Evolutionary conservation across 371 early-diverging fungal genomes (phyloP).

Genomic region (Syncephalis fuscata): DNA sequence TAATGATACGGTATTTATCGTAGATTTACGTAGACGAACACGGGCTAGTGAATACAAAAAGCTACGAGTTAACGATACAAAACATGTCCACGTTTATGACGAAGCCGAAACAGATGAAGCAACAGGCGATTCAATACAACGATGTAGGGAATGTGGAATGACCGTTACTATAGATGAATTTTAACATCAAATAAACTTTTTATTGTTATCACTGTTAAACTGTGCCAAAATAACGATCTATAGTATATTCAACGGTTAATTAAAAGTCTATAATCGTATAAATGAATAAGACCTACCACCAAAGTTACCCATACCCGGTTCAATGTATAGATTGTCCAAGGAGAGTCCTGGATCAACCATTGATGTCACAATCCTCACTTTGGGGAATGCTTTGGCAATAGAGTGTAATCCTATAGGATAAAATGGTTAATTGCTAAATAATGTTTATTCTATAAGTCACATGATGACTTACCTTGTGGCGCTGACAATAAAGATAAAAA

Average conservation of each 20-base stretch:
- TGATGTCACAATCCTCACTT: conserved; percentile 60
- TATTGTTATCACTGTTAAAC: background rate
- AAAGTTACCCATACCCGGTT: conserved; percentile 83
- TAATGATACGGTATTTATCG: background rate
- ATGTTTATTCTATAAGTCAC: background rate
- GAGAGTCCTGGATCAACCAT: conserved; percentile 51
- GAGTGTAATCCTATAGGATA: conserved; percentile 33
- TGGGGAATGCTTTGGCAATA: conserved; percentile 66
- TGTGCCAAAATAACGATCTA: conserved; percentile 1
- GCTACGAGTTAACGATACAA: conserved; percentile 16
- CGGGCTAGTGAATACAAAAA: conserved; percentile 52
- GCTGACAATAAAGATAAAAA: conserved; percentile 66
- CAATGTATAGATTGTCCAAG: conserved; percentile 42
- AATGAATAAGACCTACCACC: conserved; percentile 22
- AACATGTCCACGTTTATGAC: conserved; percentile 56
- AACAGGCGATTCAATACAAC: conserved; percentile 23
- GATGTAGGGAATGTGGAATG: conserved; percentile 46
- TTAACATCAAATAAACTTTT: conserved; percentile 8
- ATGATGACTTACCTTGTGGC: conserved; percentile 24
- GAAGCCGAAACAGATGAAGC: conserved; percentile 17
- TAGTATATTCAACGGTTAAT: no score
- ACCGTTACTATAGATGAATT: conserved; percentile 45
- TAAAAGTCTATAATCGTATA: no score
- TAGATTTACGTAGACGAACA: conserved; percentile 63
- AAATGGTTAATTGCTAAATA: background rate